Conservation (phyloP, 208 protist genomes). For the Trichomonas tenax region DNA sequence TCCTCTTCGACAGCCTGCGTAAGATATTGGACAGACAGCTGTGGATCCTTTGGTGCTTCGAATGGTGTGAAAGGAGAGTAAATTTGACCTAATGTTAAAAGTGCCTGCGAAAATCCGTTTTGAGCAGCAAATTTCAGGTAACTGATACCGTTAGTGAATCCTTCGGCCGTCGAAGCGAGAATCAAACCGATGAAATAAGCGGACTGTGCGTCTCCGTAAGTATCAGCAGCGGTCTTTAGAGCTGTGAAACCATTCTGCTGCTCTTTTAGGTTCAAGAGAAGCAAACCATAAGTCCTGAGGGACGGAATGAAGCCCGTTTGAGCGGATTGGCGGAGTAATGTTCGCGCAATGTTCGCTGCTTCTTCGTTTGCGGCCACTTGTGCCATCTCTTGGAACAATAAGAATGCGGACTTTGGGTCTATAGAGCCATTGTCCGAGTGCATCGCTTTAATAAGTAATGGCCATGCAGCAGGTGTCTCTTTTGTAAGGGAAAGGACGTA, state of each 20-base stretch:
- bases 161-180: background rate
- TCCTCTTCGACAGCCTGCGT: background rate
- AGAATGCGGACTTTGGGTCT: background rate
- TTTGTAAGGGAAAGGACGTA: background rate
- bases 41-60: background rate
- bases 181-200: background rate
- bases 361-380: background rate
- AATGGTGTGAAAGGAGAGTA: background rate
- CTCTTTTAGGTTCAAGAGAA: background rate
- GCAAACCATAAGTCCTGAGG: background rate
- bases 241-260: background rate
- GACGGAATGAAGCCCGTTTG: background rate
- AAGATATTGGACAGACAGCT: background rate
- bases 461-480: background rate
- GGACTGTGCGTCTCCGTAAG: background rate
- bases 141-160: background rate
- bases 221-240: background rate
- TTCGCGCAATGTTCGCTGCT: too few relatives aligned
- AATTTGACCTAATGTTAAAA: background rate
- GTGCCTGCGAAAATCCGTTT: background rate
- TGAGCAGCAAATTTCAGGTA: background rate
- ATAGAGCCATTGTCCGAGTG: background rate
- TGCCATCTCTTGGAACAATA: background rate
- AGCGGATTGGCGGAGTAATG: background rate
- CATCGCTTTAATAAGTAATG: background rate